Evolutionary conservation across 176 grass and related monocot genomes (phyloP), one percentile per base, ranked within the genome.

Genomic region (Oryza nivara): DNA sequence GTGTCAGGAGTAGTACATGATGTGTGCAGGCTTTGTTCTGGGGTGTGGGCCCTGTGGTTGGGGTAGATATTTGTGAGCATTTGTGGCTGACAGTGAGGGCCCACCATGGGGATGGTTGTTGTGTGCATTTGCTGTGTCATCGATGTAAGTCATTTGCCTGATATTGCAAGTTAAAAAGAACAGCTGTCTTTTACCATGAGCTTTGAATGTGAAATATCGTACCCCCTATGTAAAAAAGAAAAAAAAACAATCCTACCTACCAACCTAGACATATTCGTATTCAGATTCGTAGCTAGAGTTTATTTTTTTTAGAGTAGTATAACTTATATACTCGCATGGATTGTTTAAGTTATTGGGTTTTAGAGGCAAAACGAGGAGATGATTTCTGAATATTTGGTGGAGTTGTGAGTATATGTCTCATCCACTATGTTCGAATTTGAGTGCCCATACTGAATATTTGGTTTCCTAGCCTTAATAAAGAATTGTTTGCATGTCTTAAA

Each of bases 1-100:
- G 10, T 44, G 44, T 45, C 73, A 76, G 82, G 34, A n/a, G 9
- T 11, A 28, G 58, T 84, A 67, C 72, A 75, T 26, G 43, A 72
- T 0, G 40, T 7, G 22, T 20, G 83, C 83, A 70, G 73, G 74
- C 38, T 70, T 58, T 77, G 46, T 15, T 69, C 9, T 20, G 30
- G 4, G 48, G 16, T 23, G 23, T 23, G 61, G 82, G 45, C 8
- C 71, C 28, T 19, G 7, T 8, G 0, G 28, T 7, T 11, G n/a
- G 45, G 44, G n/a, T 60, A 70, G 74, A 85, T 85, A 70, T 85
- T 85, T 85, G 65, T 45, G 0, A 2, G 26, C 12, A 1, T 1
- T 0, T 15, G 15, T 60, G 14, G 10, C 74, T 77, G 74, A 77
- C 74, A 77, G 11, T 0, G 2, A 0, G 47, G 65, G 3, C 74